Base-by-base conservation (phyloP, 106 monocot species). In the Amphibolis antarctica region DNA sequence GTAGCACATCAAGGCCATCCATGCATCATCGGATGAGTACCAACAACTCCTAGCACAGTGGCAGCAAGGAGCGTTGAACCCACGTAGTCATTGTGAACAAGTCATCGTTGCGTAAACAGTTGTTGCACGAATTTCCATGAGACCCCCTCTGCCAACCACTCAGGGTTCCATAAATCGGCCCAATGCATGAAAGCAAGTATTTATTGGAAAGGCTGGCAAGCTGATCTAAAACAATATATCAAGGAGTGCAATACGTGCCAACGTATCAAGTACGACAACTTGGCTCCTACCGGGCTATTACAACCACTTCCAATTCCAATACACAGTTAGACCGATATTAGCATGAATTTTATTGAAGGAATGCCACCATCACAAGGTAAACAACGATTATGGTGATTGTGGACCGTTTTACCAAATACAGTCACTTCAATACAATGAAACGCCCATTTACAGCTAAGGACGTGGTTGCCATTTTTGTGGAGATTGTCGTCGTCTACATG, bases 301-400 rank as follows among this genome's bases (percentile, higher is more conserved):
- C 51, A 65, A 51, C 55, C 68, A 12, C 19, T 69, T 9, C 58
- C 56, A 1, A 58, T 69, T 25, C 44, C 46, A 3, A 4, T n/a
- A 0, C 1, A 26, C 11, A n/a, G 45, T 25, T 69, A 42, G 68
- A 12, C 20, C 9, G 58, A 59, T 15, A 58, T 69, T 3, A 24
- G 51, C 4, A 69, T 59, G n/a, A 46, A 69, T 36, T 36, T 36
- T 7, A 36, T 36, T 7, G 36, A 36, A 36, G 36, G 36, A 4
- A 2, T 36, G 7, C 36, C 36, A 36, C 4, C 7, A 7, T 36
- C 7, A 36, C 4, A 7, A 36, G 36, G 36, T 4, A 36, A 36
- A 36, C 36, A 4, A 7, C 7, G 4, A 36, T 36, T 7, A 4
- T 36, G 7, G 36, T 36, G 36, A 7, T 36, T 4, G 36, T 36